Evolutionary conservation across 768 basidiomycete genomes (phyloP).

Genomic region (Mycena metata): DNA sequence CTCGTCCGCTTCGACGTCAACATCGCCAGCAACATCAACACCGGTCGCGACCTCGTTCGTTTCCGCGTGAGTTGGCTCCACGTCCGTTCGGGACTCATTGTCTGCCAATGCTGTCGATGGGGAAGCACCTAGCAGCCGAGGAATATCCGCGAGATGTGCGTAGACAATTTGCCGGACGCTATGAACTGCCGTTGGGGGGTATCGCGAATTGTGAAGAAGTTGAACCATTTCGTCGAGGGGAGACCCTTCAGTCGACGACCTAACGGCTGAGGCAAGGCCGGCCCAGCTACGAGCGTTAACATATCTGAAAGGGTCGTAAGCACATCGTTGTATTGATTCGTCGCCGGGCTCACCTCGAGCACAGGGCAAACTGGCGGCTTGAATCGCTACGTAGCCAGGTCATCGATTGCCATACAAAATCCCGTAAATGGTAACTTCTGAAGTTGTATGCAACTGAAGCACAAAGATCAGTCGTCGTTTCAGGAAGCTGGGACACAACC

Average conservation of each 20-base stretch:
- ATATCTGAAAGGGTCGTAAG: constrained; percentile 25
- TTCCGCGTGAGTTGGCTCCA: constrained; percentile 35
- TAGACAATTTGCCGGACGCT: constrained; percentile 50
- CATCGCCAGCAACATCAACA: constrained; percentile 10
- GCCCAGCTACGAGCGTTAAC: constrained; percentile 27
- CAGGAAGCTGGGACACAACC: not conserved
- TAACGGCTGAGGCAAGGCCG: constrained; percentile 45
- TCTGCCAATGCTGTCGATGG: not conserved
- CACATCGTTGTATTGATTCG: not conserved
- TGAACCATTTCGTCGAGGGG: constrained; percentile 45
- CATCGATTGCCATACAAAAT: constrained; percentile 12
- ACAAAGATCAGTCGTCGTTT: not conserved
- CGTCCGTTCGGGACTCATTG: not conserved
- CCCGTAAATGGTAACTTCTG: constrained; percentile 1
- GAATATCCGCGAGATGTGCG: constrained; percentile 46
- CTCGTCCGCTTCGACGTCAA: constrained; percentile 5
- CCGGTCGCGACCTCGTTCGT: constrained; percentile 20
- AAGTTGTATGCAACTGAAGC: constrained; percentile 24
- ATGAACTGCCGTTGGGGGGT: not conserved
- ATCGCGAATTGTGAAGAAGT: constrained; percentile 3
- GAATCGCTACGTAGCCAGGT: constrained; percentile 19
- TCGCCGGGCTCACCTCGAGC: constrained; percentile 8
- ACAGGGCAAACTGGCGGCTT: constrained; percentile 11
- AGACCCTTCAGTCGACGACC: constrained; percentile 37
- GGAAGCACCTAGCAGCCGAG: constrained; percentile 41